Evolutionary conservation across 192 early-diverging fungal genomes (phyloP), one percentile per base, ranked within the genome.

Genomic region (Backusella luteola): DNA sequence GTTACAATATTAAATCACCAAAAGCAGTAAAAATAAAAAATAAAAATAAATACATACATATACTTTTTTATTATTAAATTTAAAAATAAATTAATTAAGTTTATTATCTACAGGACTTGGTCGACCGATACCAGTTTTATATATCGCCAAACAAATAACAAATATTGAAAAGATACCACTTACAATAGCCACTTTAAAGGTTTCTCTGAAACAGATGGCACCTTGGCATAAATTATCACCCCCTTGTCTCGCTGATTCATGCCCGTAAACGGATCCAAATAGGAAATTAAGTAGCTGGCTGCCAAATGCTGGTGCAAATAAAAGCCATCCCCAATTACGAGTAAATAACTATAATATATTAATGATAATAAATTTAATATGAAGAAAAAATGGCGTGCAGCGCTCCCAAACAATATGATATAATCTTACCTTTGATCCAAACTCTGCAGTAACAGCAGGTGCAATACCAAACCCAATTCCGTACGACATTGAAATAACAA

Each of bases 231-330:
- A 29, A 52, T 74, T 21, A 12, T 49, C 41, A 36, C 67, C 73
- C 29, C 56, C 56, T 71, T 81, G 80, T 46, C 66, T 66, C 14
- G 66, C 35, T 19, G 80, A 66, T n/a, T 81, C 53, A 7, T 67
- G 35, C 14, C 75, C 80, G 34, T 81, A 81, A 34, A 81, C 66
- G 9, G 73, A 32, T 14, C 80, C 80, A 73, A 81, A 81, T n/a
- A 81, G 59, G n/a, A 81, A 19, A 42, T 77, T 81, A 14, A 81
- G 77, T 8, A 73, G 1, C 49, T 81, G 80, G 29, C 76, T 81
- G 21, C 80, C 80, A 17, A 81, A 66, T 8, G 80, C 80, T 23
- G 80, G 80, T 19, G 80, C 80, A 69, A 77, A 81, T 15, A 81
- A 73, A 6, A 81, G n/a, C 59, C 67, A 75, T 17, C 80, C 80